Evolutionary conservation across 371 early-diverging fungal species (phyloP), one percentile per base, ranked within the genome.

Genomic region (Gilbertella persicaria): DNA sequence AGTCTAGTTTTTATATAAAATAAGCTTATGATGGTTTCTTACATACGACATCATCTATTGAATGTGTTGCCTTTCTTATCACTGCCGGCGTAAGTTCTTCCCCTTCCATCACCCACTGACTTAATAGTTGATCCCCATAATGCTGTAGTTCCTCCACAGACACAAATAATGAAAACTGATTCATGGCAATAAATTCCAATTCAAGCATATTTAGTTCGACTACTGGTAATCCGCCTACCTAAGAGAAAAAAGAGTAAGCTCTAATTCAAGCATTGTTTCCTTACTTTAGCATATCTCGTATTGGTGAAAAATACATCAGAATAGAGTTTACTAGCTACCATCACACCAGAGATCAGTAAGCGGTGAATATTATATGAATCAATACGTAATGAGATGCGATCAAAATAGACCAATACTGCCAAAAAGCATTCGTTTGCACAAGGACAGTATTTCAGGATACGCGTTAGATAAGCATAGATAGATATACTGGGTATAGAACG

Each of bases 271-370:
- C 19, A 52, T 21, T n/a, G 16, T 7, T 24, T 30, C 17, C 13
- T 59, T 58, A 85, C 86, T 81, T 88, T 92, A 45, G 93, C 90
- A 61, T 92, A 92, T 25, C 94, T 80, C 24, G 92, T 85, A 57
- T 95, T 96, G 25, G 95, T 93, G 65, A 86, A 96, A 53, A 96
- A 96, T 37, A 94, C 85, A 62, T 96, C 96, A 0, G 88, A 88
- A 53, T 87, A 88, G 53, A 90, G 86, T 67, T 96, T 96, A 47
- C 91, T 84, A 10, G 87, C 80, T 13, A 92, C 81, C 82, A 92
- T 86, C 23, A 92, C 75, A 20, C 86, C 91, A 6, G 92, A 76
- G 42, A 96, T 94, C 38, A 94, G 70, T 38, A 96, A 72, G 4
- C 96, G 87, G 68, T 96, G 96, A 49, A 95, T 85, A 53, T 93